Base-by-base conservation (phyloP, 2,329 filamentous ascomycete species). In the Ophiostoma ips region DNA sequence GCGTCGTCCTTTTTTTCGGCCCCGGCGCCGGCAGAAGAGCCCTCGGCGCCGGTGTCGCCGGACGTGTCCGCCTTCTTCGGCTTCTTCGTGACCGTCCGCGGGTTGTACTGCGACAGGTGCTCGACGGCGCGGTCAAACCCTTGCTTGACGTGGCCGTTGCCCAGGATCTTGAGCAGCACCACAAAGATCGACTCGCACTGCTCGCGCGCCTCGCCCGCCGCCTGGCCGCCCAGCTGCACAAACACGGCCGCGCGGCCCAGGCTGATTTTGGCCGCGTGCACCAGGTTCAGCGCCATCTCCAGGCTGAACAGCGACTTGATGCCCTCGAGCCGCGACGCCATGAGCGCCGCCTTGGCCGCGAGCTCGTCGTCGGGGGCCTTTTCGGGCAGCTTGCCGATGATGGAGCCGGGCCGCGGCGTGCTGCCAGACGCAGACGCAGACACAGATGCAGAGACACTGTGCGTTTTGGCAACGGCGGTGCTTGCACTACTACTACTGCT, bases 271-370 rank as follows among this genome's bases (percentile, higher is more conserved):
- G 90, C 92, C 16, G 79, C 74, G 62, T 95, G 90, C 7, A 95
- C 89, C 21, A 98, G 71, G 58, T 84, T 85, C 30, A 98, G 72
- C 0, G 92, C 92, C 11, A 98, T 82, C 63, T 98, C 92, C 58
- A 98, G 94, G 64, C 88, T 95, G 68, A 96, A 96, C 15, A 98
- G 73, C 15, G 87, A 88, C 58, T 86, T 86, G 65, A 98, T 98
- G 38, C 90, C 90, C 67, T 96, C 92, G 15, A 98, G 73, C 55
- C 88, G 83, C 10, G 87, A 88, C 51, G 90, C 89, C 87, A 98
- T 95, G 48, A 98, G 82, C 1, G 92, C 90, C n/a, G 90, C 87
- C 68, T 98, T 98, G 44, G 92, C 92, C 34, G 90, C 89, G 30
- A 98, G 75, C 64, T 98, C 92, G 50, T 88, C 86, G 0, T 84